Evolutionary conservation across 2,329 filamentous ascomycete species (phyloP), one percentile per base, ranked within the genome.

Genomic region (Verticillium longisporum): DNA sequence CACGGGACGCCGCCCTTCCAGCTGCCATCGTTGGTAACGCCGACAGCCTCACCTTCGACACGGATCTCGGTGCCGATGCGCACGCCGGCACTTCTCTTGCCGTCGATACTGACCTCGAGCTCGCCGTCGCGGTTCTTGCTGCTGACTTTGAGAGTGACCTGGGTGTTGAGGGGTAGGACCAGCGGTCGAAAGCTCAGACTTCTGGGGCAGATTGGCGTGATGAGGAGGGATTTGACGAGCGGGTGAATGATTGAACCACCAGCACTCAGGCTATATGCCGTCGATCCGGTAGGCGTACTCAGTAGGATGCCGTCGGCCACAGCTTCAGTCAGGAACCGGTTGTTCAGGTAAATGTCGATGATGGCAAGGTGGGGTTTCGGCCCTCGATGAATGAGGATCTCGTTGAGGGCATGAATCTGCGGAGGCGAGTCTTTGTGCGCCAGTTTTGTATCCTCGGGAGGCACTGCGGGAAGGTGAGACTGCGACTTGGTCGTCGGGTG

Each of bases 251-350:
- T 98, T 67, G 89, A 91, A 1, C 95, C 95, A 3, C 95, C 95
- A 2, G 89, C 90, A 66, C 90, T 95, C n/a, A 99, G 82, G 62
- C 90, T 95, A 78, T 99, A 99, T 0, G 95, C 95, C 0, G 95
- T 99, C 50, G 91, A 96, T 2, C 95, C 95, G 0, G 95, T 99
- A 0, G 95, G 95, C 0, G 94, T 97, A 65, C 90, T 92, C 62
- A 98, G 87, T 55, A 98, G 89, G 74, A 99, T 96, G 58, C 95
- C 95, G 73, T 99, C 95, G 1, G 93, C 94, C 11, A 96, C 93
- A 1, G 92, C 94, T 73, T 97, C 92, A 1, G 95, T 99, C 55
- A 99, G 80, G 69, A 95, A 96, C 60, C 92, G 87, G 37, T 91
- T 89, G 68, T 93, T 93, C 62, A 98, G 89, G 69, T 88, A 95